phyloP scores from a whole-genome alignment of 179 eudicot genomes.

The Dionaea muscipula region DNA sequence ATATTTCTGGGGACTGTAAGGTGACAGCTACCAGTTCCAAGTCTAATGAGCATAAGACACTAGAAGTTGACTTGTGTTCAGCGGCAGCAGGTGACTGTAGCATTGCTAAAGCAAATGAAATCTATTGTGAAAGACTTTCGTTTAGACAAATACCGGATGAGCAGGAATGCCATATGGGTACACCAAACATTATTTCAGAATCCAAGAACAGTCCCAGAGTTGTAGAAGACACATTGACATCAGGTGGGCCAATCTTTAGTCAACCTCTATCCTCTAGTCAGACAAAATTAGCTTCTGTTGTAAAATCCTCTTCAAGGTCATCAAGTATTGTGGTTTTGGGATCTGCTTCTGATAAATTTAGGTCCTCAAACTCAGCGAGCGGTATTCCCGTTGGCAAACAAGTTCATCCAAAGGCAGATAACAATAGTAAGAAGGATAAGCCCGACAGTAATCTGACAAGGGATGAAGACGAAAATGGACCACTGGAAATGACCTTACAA shows the following conservation, averaged over 20 bases:
- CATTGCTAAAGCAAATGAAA: conserved; percentile 23
- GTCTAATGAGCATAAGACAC: conserved; percentile 21
- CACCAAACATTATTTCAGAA: conserved; percentile 21
- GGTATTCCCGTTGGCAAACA: conserved; percentile 23
- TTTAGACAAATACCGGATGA: conserved; percentile 16
- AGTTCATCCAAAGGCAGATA: conserved; percentile 22
- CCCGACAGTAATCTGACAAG: conserved; percentile 17
- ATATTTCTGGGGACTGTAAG: conserved; percentile 18
- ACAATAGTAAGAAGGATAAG: conserved; percentile 34
- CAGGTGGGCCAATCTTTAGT: conserved; percentile 17
- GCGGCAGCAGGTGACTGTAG: conserved; percentile 17
- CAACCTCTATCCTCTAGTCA: conserved; percentile 27
- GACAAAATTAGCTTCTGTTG: conserved; percentile 34
- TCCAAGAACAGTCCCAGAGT: conserved; percentile 24
- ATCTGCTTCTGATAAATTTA: conserved; percentile 32
- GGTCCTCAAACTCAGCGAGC: conserved; percentile 24
- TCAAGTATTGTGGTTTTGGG: conserved; percentile 25
- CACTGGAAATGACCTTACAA: conserved; percentile 30
- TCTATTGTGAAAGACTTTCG: conserved; percentile 11
- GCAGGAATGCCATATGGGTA: conserved; percentile 24
- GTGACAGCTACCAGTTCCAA: conserved; percentile 14
- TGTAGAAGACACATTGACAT: conserved; percentile 28
- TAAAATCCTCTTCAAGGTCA: conserved; percentile 38
- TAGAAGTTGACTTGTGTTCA: conserved; percentile 22
- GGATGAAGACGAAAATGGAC: conserved; percentile 35